Evolutionary conservation across 176 grass and related monocot species (phyloP).

Genomic region (Avena sativa): DNA sequence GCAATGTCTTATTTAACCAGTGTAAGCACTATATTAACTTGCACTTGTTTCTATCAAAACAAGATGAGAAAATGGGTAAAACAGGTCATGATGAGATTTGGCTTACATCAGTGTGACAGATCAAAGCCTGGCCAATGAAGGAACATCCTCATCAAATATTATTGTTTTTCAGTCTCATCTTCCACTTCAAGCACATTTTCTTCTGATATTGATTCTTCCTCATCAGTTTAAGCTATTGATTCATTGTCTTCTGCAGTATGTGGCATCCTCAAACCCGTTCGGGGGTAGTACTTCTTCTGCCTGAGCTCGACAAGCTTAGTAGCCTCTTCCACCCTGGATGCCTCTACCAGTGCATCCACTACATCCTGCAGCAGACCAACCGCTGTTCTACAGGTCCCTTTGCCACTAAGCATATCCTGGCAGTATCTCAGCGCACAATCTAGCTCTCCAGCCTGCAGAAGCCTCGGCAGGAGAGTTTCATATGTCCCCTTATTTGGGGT

Average conservation of each 20-base stretch:
- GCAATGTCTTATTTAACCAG: too few species aligned
- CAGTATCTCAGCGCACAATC: constrained; percentile 58
- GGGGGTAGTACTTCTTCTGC: constrained; percentile 22
- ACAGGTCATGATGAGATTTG: too few species aligned
- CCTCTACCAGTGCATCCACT: constrained; percentile 54
- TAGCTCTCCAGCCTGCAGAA: constrained; percentile 55
- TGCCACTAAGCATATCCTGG: constrained; percentile 48
- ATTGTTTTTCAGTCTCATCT: neutral
- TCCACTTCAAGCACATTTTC: constrained; percentile 18
- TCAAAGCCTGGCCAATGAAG: constrained; percentile 28
- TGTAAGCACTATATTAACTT: too few species aligned
- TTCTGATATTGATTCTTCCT: constrained; percentile 17
- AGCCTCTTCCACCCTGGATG: constrained; percentile 56
- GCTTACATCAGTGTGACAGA: neutral
- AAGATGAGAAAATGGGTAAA: too few species aligned
- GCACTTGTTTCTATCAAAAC: too few species aligned
- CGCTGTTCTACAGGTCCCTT: constrained; percentile 8
- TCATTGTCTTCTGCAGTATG: neutral
- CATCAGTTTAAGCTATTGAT: neutral
- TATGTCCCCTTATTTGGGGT: constrained; percentile 55
- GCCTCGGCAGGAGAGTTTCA: constrained; percentile 48
- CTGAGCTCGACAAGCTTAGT: constrained; percentile 48
- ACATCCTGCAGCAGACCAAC: constrained; percentile 45
- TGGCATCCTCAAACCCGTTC: constrained; percentile 40
- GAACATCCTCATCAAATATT: constrained; percentile 7